A percentile compares a stretch with the other conserved stretches of the same genome.
Evolutionary conservation across 192 early-diverging fungal species (phyloP).

Genomic region (Gonapodya sp.): DNA sequence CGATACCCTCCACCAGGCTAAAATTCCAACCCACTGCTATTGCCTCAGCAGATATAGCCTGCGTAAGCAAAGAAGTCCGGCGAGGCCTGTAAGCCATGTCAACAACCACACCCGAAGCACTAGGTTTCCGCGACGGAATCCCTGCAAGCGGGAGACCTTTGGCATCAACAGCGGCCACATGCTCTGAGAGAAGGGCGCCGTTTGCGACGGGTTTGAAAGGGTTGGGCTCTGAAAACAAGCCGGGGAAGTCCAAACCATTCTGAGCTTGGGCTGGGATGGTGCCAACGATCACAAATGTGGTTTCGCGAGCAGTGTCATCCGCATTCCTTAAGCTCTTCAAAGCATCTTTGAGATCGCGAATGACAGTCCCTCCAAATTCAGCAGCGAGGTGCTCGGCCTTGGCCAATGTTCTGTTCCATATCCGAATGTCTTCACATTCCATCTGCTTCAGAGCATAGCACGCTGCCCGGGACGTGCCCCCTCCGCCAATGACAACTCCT

Average conservation of each 20-base stretch:
- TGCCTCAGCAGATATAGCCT: slow-evolving; percentile 39
- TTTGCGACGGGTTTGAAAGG: slow-evolving; percentile 29
- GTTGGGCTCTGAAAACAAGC: slow-evolving; percentile 18
- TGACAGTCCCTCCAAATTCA: slow-evolving; percentile 21
- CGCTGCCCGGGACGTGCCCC: slow-evolving; percentile 88
- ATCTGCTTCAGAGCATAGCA: slow-evolving; percentile 61
- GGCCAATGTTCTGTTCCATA: slow-evolving; percentile 79
- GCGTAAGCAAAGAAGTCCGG: slow-evolving; percentile 65
- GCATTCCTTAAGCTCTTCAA: slow-evolving; percentile 19
- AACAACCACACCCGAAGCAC: slow-evolving; percentile 56
- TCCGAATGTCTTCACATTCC: slow-evolving; percentile 49
- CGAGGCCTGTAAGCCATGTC: slow-evolving; percentile 93
- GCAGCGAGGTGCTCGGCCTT: slow-evolving; percentile 58
- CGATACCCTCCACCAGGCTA: slow-evolving; percentile 64
- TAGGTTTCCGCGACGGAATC: not conserved
- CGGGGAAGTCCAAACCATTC: slow-evolving; percentile 31
- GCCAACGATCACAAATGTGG: slow-evolving; percentile 54
- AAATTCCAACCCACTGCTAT: slow-evolving; percentile 29
- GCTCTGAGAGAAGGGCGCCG: not conserved
- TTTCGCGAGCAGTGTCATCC: not conserved
- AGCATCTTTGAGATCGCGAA: slow-evolving; percentile 40
- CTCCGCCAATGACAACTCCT: slow-evolving; percentile 88
- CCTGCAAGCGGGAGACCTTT: not conserved
- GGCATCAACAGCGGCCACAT: not conserved
- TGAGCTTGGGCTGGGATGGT: slow-evolving; percentile 72